Base-by-base conservation (phyloP, 2,329 filamentous ascomycete species). In the Epichloe scottii region DNA sequence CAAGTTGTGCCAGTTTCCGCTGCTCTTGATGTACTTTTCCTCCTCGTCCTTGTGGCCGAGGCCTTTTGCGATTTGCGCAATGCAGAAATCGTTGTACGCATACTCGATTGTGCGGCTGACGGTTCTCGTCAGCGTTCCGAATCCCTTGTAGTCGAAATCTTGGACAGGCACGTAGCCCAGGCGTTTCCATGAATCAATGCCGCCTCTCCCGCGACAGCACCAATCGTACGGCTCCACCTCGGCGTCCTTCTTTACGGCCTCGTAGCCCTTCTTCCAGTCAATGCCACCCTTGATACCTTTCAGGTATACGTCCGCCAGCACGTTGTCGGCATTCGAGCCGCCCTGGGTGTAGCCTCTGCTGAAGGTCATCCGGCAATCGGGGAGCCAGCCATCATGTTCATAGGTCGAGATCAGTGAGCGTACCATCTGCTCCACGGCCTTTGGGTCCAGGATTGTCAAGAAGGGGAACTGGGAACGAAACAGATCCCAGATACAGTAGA, bases 21-120 rank as follows among this genome's bases (percentile, higher is more conserved):
- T 78, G 0, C 80, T 76, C 0, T 64, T 63, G 0, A 77, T 60
- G 53, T 87, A 89, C 59, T 77, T 82, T 48, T 77, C 70, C 23
- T 73, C 69, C 46, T 85, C 84, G 0, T 62, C 66, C 3, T 69
- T 68, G 12, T 77, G 71, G 2, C 77, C 78, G 39, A 86, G 62
- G 0, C 67, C 71, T 10, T 72, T 71, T 0, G 84, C 83, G 51
- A 88, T 77, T 45, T 79, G 71, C 0, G 80, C 72, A 51, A 87
- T 81, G 56, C 78, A 81, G 58, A 80, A 90, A 66, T 89, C 86
- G 56, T 89, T 81, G 64, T 89, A 89, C 6, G 82, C 79, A 62
- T 90, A 90, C 62, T 89, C 86, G 0, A 89, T 76, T 0, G 85
- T 89, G 7, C 86, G 74, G 1, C 82, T 87, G 26, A 89, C 76